Percentiles rank a stretch among this genome's conserved stretches.
Evolutionary conservation across 179 eudicot genomes (phyloP).

Genomic region (Spinacia oleracea): DNA sequence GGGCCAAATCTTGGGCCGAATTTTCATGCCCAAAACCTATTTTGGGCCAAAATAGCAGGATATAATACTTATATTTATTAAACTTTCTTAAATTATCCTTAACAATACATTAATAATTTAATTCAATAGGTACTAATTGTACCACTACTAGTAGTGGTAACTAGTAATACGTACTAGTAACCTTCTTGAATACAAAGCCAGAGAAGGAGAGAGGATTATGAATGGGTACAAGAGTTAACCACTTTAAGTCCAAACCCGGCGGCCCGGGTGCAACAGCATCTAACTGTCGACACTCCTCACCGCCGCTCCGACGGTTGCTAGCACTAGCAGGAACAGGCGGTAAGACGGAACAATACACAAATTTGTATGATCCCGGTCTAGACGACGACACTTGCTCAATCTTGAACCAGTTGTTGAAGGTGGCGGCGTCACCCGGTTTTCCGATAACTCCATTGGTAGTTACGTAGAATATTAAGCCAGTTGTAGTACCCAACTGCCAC

Average conservation of each 20-base stretch:
- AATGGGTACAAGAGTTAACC: background rate
- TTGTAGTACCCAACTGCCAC: background rate
- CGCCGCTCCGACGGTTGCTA: too few relatives aligned
- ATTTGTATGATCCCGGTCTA: background rate
- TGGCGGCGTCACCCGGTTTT: background rate
- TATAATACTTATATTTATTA: too few relatives aligned
- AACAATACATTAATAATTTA: too few relatives aligned
- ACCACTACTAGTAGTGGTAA: background rate
- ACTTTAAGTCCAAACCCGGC: background rate
- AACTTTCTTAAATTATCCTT: too few relatives aligned
- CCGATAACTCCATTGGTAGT: conserved; percentile 10
- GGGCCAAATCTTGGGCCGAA: too few relatives aligned
- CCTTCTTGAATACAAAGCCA: conserved; percentile 10
- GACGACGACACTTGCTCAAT: background rate
- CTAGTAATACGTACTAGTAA: background rate
- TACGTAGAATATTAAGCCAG: background rate
- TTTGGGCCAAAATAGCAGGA: too few relatives aligned
- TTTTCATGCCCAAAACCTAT: too few relatives aligned
- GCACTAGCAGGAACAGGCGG: background rate
- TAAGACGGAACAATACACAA: background rate
- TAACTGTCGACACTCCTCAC: background rate
- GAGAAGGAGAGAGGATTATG: background rate
- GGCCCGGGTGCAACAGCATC: background rate
- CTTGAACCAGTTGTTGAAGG: background rate
- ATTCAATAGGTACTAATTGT: too few relatives aligned